Base-by-base conservation (phyloP, 2,329 filamentous ascomycete genomes). In the Hymenoscyphus linearis region DNA sequence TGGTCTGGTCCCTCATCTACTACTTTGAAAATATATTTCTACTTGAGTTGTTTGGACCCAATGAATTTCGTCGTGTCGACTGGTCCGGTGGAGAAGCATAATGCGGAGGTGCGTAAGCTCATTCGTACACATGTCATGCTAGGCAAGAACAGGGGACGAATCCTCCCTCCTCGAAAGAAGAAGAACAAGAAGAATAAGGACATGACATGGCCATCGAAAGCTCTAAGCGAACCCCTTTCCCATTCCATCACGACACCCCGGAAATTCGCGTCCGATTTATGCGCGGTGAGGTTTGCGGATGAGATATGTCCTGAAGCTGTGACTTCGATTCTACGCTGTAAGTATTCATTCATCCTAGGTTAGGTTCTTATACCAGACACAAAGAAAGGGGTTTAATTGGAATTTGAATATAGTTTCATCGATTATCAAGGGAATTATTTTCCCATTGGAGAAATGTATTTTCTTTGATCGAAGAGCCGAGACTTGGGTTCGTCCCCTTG, bases 141-240 rank as follows among this genome's bases (percentile, higher is more conserved):
- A 16, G 65, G 66, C n/a, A 68, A 64, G 57, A 68, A 68, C 44
- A 54, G n/a, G 18, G 60, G 60, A 4, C 64, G 61, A 35, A 54
- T 44, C 72, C 74, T 54, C 75, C 73, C 65, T 61, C 27, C 55
- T 75, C 44, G 77, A 77, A 64, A 71, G 75, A 54, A 75, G 73
- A 61, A 73, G 76, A 69, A 74, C 76, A 4, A 78, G 77, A 31
- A 18, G 31, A 31, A 31, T 7, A 16, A 47, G 40, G 40, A 9
- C 40, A 13, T 7, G 31, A 18, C n/a, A n/a, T 25, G 44, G 13
- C 18, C n/a, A n/a, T n/a, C n/a, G n/a, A n/a, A n/a, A 12, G 3
- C 44, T 10, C 1, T 25, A 25, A 50, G 3, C 18, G 44, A 50
- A 25, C 13, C 44, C 5, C 44, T 22, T 50, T 25, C 22, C 9